Evolutionary conservation across 106 monocot genomes (phyloP), one percentile per base, ranked within the genome.

Genomic region (Dendrobium nobile): DNA sequence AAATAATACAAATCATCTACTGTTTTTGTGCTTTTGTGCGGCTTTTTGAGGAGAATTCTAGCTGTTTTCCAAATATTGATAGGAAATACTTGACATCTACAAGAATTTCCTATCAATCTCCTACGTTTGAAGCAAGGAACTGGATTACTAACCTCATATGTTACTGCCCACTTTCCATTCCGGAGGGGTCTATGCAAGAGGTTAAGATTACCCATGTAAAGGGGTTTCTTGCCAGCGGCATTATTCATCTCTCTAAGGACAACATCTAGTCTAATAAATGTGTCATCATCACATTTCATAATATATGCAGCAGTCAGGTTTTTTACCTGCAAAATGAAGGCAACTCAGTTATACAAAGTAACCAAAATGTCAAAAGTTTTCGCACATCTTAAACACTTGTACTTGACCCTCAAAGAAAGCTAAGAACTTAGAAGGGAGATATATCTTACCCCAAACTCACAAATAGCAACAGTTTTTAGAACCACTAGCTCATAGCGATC

Each of bases 281-380:
- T 99, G 79, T 99, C 98, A 81, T 99, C 98, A 72, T 99, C 98
- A 78, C 93, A 91, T 85, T 99, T 99, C 98, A 99, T 95, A 44
- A 95, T 92, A 65, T 95, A 91, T 28, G 85, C 86, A 67, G 70
- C 70, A 33, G 70, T 70, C 70, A 70, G 4, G 15, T 70, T 70
- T 28, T 70, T 24, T 65, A 65, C 64, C 64, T 65, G 64, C 24
- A 26, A 26, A 24, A 65, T 7, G 9, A 24, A 8, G 26, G 26
- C 2, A 65, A 2, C 26, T 65, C 64, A 65, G 26, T 65, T 65
- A 22, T 10, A 26, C 15, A 26, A 10, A 4, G 64, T 9, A 64
- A 65, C n/a, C 22, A 65, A 65, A 27, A 65, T 22, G 22, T 26
- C 64, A 65, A 24, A 26, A 65, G 24, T 65, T 65, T 2, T 24